These are phyloP conservation scores for Capsicum pubescens DNA, from an alignment of 257 asterid species.

Conservation along the genomic window DNA sequence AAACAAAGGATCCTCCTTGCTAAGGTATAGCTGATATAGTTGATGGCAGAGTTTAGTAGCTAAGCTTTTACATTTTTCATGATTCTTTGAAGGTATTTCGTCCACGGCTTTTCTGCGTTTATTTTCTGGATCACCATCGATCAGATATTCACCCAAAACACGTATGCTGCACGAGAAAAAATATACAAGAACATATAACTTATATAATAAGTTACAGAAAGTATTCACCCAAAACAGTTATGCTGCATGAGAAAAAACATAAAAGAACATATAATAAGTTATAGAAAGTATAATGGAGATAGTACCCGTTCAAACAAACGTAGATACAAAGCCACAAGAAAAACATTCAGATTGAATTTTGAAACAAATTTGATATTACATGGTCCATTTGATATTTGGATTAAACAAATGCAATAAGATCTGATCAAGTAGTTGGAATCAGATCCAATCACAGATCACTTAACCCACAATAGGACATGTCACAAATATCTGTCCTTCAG, in stretches of 20 bases:
- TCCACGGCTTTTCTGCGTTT: conserved; percentile 39
- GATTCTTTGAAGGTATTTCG: conserved; percentile 42
- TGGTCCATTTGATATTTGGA: background rate
- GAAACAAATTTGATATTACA: background rate
- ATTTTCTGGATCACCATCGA: conserved; percentile 36
- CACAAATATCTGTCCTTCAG: background rate
- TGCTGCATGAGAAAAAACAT: conserved; percentile 36
- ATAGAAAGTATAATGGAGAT: background rate
- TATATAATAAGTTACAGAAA: too few species aligned
- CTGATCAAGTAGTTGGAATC: background rate
- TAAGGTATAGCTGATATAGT: conserved; percentile 26
- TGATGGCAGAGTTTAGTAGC: conserved; percentile 29
- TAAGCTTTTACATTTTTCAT: conserved; percentile 28
- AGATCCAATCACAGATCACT: conserved; percentile 12
- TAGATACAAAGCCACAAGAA: background rate
- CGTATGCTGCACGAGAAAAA: conserved; percentile 35
- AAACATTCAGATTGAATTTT: background rate
- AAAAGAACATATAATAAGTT: background rate
- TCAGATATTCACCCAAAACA: conserved; percentile 45
- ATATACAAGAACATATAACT: background rate
- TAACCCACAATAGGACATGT: background rate
- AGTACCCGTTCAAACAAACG: background rate
- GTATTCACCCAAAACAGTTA: conserved; percentile 42
- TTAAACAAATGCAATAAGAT: conserved; percentile 20
- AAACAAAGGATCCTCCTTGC: conserved; percentile 18